Percentiles rank a stretch among this genome's conserved stretches.
These are phyloP conservation scores for Xerocomus spinulosus DNA, from an alignment of 768 basidiomycete genomes.

Conservation along the genomic window DNA sequence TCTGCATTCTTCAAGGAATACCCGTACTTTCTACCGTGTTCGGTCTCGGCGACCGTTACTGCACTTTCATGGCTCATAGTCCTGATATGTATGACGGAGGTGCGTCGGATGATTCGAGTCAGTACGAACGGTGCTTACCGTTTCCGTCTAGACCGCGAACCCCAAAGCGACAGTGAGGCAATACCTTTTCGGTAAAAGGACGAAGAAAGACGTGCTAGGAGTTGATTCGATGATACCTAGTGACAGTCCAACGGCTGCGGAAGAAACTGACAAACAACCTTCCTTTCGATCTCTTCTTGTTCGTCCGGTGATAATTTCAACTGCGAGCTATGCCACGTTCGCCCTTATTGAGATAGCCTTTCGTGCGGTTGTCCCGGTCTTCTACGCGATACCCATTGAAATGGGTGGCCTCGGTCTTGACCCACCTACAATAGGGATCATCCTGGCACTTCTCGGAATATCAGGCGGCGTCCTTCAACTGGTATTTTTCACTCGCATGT, in stretches of 20 bases:
- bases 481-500: conserved; percentile 54
- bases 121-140: background rate
- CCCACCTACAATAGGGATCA: conserved; percentile 29
- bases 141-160: conserved; percentile 12
- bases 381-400: conserved; percentile 28
- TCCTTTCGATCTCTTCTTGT: conserved; percentile 47
- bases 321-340: conserved; percentile 55
- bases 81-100: conserved; percentile 54
- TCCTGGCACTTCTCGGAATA: conserved; percentile 24
- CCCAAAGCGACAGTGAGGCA: conserved; percentile 11
- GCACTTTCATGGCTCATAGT: conserved; percentile 47
- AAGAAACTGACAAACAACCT: conserved; percentile 25
- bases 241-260: background rate
- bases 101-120: conserved; percentile 7
- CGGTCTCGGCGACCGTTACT: conserved; percentile 55
- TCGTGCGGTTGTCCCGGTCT: conserved; percentile 40
- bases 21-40: conserved; percentile 73
- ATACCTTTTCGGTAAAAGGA: conserved; percentile 13
- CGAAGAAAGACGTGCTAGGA: background rate
- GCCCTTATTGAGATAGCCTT: conserved; percentile 62
- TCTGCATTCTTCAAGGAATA: conserved; percentile 55
- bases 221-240: background rate
- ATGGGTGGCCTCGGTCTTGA: conserved; percentile 27
- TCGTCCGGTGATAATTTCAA: conserved; percentile 51
- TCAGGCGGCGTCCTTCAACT: conserved; percentile 47